Evolutionary conservation across 2,329 filamentous ascomycete species (phyloP).

Genomic region (Monosporascus sp.): DNA sequence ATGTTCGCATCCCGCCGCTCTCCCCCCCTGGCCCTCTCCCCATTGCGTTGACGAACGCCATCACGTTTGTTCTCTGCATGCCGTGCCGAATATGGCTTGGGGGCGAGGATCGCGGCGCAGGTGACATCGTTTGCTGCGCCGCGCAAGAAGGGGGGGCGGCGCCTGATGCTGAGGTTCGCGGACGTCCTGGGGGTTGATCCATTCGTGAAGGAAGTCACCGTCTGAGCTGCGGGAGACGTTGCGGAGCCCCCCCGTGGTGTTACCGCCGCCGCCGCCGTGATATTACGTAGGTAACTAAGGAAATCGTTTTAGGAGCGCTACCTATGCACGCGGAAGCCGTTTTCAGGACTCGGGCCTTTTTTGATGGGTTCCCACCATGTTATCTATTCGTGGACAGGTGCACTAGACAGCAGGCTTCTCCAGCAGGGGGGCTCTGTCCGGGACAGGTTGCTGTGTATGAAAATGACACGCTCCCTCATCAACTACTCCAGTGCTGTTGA

Average conservation of each 20-base stretch:
- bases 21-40: constrained; percentile 13
- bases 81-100: constrained; percentile 5
- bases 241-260: constrained; percentile 23
- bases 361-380: too few species aligned
- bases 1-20: constrained; percentile 40
- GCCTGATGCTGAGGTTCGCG: constrained; percentile 42
- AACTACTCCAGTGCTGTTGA: too few species aligned
- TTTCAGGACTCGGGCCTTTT: too few species aligned
- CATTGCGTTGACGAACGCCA: constrained; percentile 13
- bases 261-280: too few species aligned
- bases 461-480: too few species aligned
- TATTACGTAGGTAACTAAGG: too few species aligned
- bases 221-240: constrained; percentile 46
- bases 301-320: too few species aligned
- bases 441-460: too few species aligned
- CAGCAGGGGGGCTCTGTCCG: too few species aligned
- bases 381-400: too few species aligned
- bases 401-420: too few species aligned
- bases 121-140: constrained; percentile 44
- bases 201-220: constrained; percentile 16
- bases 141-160: constrained; percentile 29
- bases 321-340: too few species aligned
- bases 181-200: constrained; percentile 31
- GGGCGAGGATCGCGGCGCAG: constrained; percentile 43
- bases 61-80: constrained; percentile 10